Base-by-base conservation (phyloP, 352 stramenopile species). In the Globisporangium abappressorium region DNA sequence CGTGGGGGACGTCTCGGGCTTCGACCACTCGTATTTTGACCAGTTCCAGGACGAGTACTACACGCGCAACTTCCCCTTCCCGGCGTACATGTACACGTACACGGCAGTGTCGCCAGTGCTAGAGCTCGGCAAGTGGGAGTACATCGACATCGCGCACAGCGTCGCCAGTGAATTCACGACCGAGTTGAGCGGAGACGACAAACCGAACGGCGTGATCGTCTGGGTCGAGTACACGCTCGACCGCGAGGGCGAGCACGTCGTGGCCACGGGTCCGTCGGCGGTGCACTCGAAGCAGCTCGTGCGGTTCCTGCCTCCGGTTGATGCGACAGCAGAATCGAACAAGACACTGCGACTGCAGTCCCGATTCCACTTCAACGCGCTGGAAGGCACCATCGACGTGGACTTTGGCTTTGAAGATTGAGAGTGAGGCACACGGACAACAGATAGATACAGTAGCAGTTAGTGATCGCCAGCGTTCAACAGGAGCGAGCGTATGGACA, bases 21-120 rank as follows among this genome's bases (percentile, higher is more conserved):
- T 86, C 63, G 81, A 94, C 58, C 86, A 93, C 75, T 73, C 74
- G 34, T 79, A 70, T 59, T 94, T 93, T 49, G 86, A 94, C 61
- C 77, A 80, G 65, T 89, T 91, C 65, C 84, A 92, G 64, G 76
- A 79, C 63, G 77, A 77, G 46, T 90, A 92, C 69, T 87, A 86
- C 64, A 75, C 68, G 56, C 84, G 83, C 66, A 89, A 90, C 69
- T 94, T 93, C 65, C 86, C 86, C 1, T 93, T 93, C 76, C 86
- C 86, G 3, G 80, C 71, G 14, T 93, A 91, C 71, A 94, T 94
- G 86, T 94, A 94, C 64, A 75, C 78, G 61, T 90, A 85, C 74
- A 47, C 68, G 4, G 22, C 73, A 15, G 72, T 73, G 22, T 85
- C 70, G 8, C 62, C 78, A 5, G 70, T 76, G 1, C 66, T 90